Percentiles rank a stretch among this genome's conserved stretches.
Evolutionary conservation across 75 land plant genomes (phyloP).

Genomic region (Selaginella tamariscina): DNA sequence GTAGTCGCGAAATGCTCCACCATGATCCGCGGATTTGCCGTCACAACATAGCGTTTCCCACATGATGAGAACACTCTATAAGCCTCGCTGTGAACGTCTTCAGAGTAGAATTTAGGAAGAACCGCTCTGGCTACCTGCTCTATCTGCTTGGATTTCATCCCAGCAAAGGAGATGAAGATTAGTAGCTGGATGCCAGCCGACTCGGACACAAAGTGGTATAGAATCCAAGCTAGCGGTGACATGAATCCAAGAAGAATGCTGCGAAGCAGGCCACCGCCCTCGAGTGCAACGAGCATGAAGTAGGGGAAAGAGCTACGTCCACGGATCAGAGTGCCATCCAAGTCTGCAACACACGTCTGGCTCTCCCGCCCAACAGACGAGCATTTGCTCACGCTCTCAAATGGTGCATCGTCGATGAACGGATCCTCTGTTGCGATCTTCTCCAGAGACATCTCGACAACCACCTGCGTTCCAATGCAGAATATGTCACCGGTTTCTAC

Average conservation of each 20-base stretch:
- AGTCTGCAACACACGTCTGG: slow-evolving; percentile 47
- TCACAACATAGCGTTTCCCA: slow-evolving; percentile 56
- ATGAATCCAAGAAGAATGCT: slow-evolving; percentile 37
- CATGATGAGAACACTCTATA: slow-evolving; percentile 62
- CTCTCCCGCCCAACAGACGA: slow-evolving; percentile 23
- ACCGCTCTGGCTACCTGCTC: slow-evolving; percentile 70
- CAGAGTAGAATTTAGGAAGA: slow-evolving; percentile 73
- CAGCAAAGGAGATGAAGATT: slow-evolving; percentile 44
- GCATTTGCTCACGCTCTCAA: slow-evolving; percentile 19
- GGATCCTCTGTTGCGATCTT: not conserved
- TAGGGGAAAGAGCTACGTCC: slow-evolving; percentile 65
- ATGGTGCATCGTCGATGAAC: not conserved
- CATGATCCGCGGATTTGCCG: slow-evolving; percentile 78
- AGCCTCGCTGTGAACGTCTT: slow-evolving; percentile 68
- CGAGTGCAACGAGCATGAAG: slow-evolving; percentile 61
- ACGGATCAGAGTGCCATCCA: slow-evolving; percentile 56
- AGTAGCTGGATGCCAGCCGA: slow-evolving; percentile 43
- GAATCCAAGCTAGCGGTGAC: slow-evolving; percentile 37
- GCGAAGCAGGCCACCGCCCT: slow-evolving; percentile 46
- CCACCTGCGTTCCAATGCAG: not conserved
- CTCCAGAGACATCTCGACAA: not conserved
- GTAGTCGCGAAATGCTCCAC: slow-evolving; percentile 72
- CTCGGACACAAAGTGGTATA: slow-evolving; percentile 54
- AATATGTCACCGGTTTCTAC: not conserved
- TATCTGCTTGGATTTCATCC: slow-evolving; percentile 36